Evolutionary conservation across 768 basidiomycete genomes (phyloP), one percentile per base, ranked within the genome.

Genomic region (button mushroom (Agaricus bisporus)): DNA sequence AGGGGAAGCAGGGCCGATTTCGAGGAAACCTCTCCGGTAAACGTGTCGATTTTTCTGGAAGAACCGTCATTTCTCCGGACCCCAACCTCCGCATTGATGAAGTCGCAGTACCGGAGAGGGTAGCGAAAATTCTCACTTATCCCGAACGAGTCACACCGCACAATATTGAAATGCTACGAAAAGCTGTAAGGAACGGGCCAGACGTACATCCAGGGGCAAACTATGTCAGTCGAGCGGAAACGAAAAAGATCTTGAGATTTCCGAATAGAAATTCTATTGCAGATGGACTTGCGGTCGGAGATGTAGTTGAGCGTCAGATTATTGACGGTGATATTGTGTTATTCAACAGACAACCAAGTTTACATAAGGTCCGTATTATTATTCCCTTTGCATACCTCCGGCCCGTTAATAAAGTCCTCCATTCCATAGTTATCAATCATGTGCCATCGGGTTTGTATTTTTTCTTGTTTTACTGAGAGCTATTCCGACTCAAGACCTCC

Each of bases 31-130:
- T 99, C 7, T 98, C 95, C 0, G 97, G 97, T 58, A 99, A 99
- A 69, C 93, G 97, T 68, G 97, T 99, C 59, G 97, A 99, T 66
- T 98, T 98, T 66, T 98, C 95, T 0, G 95, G 85, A 5, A 88
- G 97, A 61, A 99, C 97, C 6, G 97, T 99, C 68, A 99, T 99
- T 64, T 95, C 94, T 1, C 97, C 97, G 1, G 97, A 99, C 68
- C 97, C 97, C n/a, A 99, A 98, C 65, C 73, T 99, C 58, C 86
- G 92, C 48, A 97, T 99, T 63, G 97, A 99, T 66, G 95, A 99
- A 72, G 94, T 99, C 9, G 97, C 97, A 15, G 89, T 99, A 0
- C 97, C 97, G 0, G 89, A 95, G 67, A 86, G 92, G 41, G 91
- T 99, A 10, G 91, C 95, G 9, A 91, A 94, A 69, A 81, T 97